Evolutionary conservation across 805 yeast genomes (phyloP), one percentile per base, ranked within the genome.

Genomic region (Wickerhamiella galacta): DNA sequence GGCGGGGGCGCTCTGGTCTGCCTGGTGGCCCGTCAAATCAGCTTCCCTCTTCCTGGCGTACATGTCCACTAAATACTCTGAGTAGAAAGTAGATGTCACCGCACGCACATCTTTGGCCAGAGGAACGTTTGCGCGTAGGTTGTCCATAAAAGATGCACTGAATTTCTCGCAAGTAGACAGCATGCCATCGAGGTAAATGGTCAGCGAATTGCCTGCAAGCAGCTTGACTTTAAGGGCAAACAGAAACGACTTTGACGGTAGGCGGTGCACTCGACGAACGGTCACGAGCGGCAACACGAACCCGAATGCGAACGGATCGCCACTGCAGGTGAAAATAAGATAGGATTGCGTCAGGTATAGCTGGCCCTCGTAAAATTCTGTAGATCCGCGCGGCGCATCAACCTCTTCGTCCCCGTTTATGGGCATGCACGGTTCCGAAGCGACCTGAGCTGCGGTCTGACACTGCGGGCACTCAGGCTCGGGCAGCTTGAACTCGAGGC

Each of bases 191-290:
- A 85, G 72, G 44, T 79, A 81, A 16, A 85, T 56, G 2, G 74
- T 62, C 2, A 83, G 47, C 33, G 63, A 64, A 36, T 76, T 50
- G 11, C 74, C 78, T 20, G 76, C 72, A 36, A 73, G 72, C 2
- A 93, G 70, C 4, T 68, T 63, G 10, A 87, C 56, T n/a, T 72
- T 59, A 14, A 90, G 61, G 2, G 93, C 83, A 55, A 83, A 79
- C 14, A 79, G 74, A 49, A 74, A 78, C 1, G 79, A 64, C 35
- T 72, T 64, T 1, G 81, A 64, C 8, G 93, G 92, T 15, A 82
- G 64, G 33, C 95, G 64, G 50, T 87, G 95, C 12, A 90, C 92
- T 39, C 82, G 74, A 47, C 77, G 73, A 24, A 90, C 58, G 1
- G 93, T 70, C 2, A 85, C 70, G 26, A 90, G 56, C 39, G 87